These are phyloP conservation scores for Tetrapisispora phaffii DNA, from an alignment of 805 yeast genomes.

Conservation along the genomic window DNA sequence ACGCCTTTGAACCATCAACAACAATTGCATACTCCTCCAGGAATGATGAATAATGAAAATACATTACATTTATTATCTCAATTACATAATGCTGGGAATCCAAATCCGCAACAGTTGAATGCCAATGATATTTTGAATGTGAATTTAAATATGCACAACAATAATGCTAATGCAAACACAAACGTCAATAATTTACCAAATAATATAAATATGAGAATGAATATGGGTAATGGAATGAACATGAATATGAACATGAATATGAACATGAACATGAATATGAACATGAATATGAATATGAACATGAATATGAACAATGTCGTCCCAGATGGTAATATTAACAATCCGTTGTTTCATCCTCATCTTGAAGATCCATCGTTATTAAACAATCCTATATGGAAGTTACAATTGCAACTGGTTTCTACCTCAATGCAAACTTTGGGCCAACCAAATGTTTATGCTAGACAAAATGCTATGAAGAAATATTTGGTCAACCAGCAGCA, in stretches of 20 bases:
- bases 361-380: conserved; percentile 25
- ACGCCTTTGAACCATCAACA: conserved; percentile 8
- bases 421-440: conserved; percentile 28
- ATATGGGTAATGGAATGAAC: conserved; percentile 2
- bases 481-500: conserved; percentile 22
- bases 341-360: conserved; percentile 30
- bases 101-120: conserved; percentile 1
- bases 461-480: conserved; percentile 31
- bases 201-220: conserved; percentile 3
- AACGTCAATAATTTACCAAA: background rate
- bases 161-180: background rate
- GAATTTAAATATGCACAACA: background rate
- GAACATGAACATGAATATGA: conserved; percentile 4
- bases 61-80: conserved; percentile 10
- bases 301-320: conserved; percentile 1
- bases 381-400: conserved; percentile 30
- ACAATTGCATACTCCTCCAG: conserved; percentile 20
- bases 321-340: conserved; percentile 18
- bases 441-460: conserved; percentile 30
- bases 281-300: background rate
- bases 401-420: conserved; percentile 28
- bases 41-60: conserved; percentile 9
- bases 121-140: background rate
- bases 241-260: background rate
- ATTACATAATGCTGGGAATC: conserved; percentile 7